Percentiles rank a stretch among this genome's conserved stretches.
phyloP scores from a whole-genome alignment of 345 rosid species.

The Physaria fendleri region DNA sequence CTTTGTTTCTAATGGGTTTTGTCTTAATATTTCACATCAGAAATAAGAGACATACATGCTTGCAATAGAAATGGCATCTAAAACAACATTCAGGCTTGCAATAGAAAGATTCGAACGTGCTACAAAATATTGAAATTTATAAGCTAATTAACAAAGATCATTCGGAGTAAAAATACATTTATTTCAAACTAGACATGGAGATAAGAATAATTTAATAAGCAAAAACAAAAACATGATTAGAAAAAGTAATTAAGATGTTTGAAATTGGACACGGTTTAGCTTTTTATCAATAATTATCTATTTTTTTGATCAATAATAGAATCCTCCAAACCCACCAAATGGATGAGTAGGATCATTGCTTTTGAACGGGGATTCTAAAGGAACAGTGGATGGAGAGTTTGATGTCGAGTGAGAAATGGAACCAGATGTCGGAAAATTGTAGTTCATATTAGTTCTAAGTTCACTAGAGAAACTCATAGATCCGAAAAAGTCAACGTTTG shows the following conservation, averaged over 20 bases:
- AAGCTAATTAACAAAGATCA: background rate
- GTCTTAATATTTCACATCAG: no score
- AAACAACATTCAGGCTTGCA: no score
- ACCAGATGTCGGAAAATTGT: conserved; percentile 24
- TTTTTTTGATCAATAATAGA: conserved; percentile 14
- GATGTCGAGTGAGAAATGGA: conserved; percentile 24
- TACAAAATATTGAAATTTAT: no score
- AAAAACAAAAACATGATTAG: background rate
- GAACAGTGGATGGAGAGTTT: conserved; percentile 15
- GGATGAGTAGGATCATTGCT: conserved; percentile 23
- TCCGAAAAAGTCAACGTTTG: conserved; percentile 16
- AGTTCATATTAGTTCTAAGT: conserved; percentile 18
- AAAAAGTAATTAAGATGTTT: background rate
- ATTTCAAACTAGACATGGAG: background rate
- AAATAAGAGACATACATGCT: no score
- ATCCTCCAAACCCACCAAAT: conserved; percentile 21
- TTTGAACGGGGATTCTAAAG: conserved; percentile 19
- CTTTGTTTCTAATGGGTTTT: background rate
- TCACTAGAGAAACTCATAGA: conserved; percentile 16
- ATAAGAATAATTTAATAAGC: background rate
- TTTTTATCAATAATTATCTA: background rate
- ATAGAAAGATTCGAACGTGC: background rate
- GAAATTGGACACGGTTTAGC: conserved; percentile 9
- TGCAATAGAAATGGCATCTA: no score
- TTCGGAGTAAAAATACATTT: background rate